These are phyloP conservation scores for Achlya hypogyna DNA, from an alignment of 352 stramenopile species.

Conservation along the genomic window DNA sequence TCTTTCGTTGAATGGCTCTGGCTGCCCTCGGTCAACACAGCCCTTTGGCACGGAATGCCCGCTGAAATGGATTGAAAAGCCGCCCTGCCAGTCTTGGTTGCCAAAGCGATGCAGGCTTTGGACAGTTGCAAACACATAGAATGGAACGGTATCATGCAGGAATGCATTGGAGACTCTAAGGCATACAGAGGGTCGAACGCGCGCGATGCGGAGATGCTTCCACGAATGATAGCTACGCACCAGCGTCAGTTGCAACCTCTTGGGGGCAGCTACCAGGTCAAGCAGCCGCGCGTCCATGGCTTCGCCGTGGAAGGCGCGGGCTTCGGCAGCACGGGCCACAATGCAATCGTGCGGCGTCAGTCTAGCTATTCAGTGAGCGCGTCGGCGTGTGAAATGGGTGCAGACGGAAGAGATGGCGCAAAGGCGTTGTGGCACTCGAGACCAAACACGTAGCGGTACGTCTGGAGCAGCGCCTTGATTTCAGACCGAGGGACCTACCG, in stretches of 20 bases:
- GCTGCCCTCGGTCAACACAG: too few species aligned
- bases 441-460: slow-evolving; percentile 72
- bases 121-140: too few species aligned
- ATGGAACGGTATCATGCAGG: too few species aligned
- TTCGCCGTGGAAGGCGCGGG: too few species aligned
- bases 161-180: too few species aligned
- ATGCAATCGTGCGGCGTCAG: slow-evolving; percentile 45
- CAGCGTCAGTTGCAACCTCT: neutral
- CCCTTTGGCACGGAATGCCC: too few species aligned
- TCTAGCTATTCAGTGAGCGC: slow-evolving; percentile 23
- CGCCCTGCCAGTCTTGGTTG: too few species aligned
- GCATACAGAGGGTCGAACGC: slow-evolving; percentile 46
- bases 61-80: too few species aligned
- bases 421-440: slow-evolving; percentile 48
- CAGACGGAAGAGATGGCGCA: slow-evolving; percentile 56
- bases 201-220: slow-evolving; percentile 38
- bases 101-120: too few species aligned
- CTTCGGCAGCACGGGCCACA: slow-evolving; percentile 37
- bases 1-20: too few species aligned
- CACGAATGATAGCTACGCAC: slow-evolving; percentile 57
- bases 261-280: neutral
- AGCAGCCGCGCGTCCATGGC: neutral
- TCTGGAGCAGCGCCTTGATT: slow-evolving; percentile 69
- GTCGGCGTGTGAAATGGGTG: neutral
- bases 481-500: slow-evolving; percentile 39